phyloP scores from a whole-genome alignment of 1,284 basidiomycete species.

The Cutaneotrichosporon cavernicola region DNA sequence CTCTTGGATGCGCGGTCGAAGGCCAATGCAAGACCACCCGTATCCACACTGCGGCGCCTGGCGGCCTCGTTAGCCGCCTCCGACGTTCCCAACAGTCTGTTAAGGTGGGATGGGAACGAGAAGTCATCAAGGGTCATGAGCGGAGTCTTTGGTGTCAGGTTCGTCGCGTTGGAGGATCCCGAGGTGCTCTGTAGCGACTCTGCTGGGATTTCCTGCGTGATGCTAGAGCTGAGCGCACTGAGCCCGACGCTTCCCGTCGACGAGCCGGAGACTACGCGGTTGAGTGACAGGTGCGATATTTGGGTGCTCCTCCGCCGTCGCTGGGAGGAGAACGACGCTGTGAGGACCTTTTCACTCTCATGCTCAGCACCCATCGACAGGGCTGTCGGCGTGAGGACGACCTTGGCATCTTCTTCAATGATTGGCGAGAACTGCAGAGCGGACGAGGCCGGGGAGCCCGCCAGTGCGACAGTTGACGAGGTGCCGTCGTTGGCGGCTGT shows the following conservation, averaged over 20 bases:
- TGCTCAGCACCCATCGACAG: conserved; percentile 42
- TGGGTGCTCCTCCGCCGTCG: conserved; percentile 18
- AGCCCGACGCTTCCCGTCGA: background rate
- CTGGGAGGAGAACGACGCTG: conserved; percentile 9
- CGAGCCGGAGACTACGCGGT: conserved; percentile 1
- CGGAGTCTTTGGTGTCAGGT: background rate
- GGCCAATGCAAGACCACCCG: conserved; percentile 76
- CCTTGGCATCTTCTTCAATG: conserved; percentile 26
- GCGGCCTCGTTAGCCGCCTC: conserved; percentile 7
- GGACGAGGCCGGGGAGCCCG: background rate
- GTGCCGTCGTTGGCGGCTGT: conserved; percentile 32
- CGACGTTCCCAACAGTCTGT: conserved; percentile 6
- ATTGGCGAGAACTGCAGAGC: conserved; percentile 8
- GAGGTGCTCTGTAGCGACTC: background rate
- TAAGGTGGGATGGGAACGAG: background rate
- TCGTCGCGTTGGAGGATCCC: background rate
- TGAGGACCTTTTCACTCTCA: conserved; percentile 44
- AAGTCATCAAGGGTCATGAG: conserved; percentile 3
- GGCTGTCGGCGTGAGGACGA: conserved; percentile 46
- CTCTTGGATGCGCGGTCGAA: conserved; percentile 57
- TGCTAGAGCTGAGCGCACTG: background rate
- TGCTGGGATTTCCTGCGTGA: background rate
- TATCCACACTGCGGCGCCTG: conserved; percentile 73
- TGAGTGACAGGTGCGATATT: conserved; percentile 5
- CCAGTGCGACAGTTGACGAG: conserved; percentile 14